A percentile compares a stretch with the other conserved stretches of the same genome.
phyloP scores from a whole-genome alignment of 2,329 filamentous ascomycete genomes.

The Neonectria hederae region DNA sequence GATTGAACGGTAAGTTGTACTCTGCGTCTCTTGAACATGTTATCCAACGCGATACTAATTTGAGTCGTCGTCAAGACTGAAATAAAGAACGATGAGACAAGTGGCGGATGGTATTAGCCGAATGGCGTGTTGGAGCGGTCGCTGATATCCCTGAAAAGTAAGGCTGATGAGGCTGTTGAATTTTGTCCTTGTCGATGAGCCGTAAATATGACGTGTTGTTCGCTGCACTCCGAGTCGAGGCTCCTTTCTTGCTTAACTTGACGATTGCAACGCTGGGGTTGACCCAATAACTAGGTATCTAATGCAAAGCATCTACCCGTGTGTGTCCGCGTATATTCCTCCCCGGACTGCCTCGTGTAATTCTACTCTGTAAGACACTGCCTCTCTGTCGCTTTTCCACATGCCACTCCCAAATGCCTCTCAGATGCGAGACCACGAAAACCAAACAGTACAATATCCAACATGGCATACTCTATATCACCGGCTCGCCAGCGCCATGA shows the following conservation, averaged over 20 bases:
- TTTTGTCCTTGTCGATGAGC: constrained; percentile 15
- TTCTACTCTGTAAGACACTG: neutral
- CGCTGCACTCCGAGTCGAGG: neutral
- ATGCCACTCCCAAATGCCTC: neutral
- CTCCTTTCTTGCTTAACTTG: constrained; percentile 4
- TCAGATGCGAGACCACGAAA: neutral
- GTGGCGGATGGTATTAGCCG: neutral
- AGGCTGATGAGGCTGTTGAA: constrained; percentile 8
- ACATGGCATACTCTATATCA: constrained; percentile 14
- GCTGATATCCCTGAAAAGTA: constrained; percentile 26
- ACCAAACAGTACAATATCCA: constrained; percentile 1
- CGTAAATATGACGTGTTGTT: constrained; percentile 10
- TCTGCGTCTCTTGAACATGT: neutral
- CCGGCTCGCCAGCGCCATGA: constrained; percentile 48
- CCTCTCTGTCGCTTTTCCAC: neutral
- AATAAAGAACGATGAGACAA: constrained; percentile 20
- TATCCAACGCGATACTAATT: neutral
- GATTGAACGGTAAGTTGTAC: constrained; percentile 81
- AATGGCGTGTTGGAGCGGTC: constrained; percentile 6
- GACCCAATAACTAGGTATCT: neutral
- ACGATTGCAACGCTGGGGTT: neutral
- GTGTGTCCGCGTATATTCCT: neutral
- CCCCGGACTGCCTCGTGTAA: neutral
- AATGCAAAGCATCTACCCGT: neutral
- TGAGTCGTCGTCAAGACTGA: constrained; percentile 27